These are phyloP conservation scores for Candida sphagnicola DNA, from an alignment of 805 yeast species.

Conservation along the genomic window DNA sequence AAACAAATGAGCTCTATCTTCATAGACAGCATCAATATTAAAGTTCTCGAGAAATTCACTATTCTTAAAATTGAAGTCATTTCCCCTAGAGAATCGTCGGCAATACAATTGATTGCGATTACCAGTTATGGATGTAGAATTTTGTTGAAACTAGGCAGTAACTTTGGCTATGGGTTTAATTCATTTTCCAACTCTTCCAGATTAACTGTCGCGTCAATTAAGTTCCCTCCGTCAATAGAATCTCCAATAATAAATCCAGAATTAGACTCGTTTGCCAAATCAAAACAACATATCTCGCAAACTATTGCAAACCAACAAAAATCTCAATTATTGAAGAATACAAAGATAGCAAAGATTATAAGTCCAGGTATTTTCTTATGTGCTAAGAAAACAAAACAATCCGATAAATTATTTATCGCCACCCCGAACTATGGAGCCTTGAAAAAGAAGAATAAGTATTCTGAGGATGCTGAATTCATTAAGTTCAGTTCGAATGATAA, in stretches of 20 bases:
- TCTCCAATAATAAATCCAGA: slow-evolving; percentile 38
- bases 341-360: slow-evolving; percentile 56
- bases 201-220: slow-evolving; percentile 43
- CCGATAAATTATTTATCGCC: slow-evolving; percentile 60
- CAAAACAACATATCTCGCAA: slow-evolving; percentile 37
- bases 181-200: slow-evolving; percentile 21
- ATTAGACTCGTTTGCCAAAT: slow-evolving; percentile 38
- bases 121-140: slow-evolving; percentile 84
- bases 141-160: slow-evolving; percentile 49
- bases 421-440: slow-evolving; percentile 84
- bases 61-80: slow-evolving; percentile 64
- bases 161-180: slow-evolving; percentile 18
- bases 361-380: slow-evolving; percentile 88
- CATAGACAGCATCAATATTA: slow-evolving; percentile 53
- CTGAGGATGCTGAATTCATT: slow-evolving; percentile 78
- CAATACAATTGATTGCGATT: slow-evolving; percentile 70
- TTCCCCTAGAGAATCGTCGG: slow-evolving; percentile 58
- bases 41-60: slow-evolving; percentile 45
- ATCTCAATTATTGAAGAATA: slow-evolving; percentile 57
- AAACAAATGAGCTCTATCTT: slow-evolving; percentile 48
- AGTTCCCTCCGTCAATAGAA: slow-evolving; percentile 62
- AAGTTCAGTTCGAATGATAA: slow-evolving; percentile 18
- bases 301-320: slow-evolving; percentile 38
- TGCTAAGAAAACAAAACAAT: slow-evolving; percentile 44
- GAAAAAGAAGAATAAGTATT: slow-evolving; percentile 64